These are phyloP conservation scores for Glomus cerebriforme DNA, from an alignment of 192 early-diverging fungal genomes.

Conservation along the genomic window DNA sequence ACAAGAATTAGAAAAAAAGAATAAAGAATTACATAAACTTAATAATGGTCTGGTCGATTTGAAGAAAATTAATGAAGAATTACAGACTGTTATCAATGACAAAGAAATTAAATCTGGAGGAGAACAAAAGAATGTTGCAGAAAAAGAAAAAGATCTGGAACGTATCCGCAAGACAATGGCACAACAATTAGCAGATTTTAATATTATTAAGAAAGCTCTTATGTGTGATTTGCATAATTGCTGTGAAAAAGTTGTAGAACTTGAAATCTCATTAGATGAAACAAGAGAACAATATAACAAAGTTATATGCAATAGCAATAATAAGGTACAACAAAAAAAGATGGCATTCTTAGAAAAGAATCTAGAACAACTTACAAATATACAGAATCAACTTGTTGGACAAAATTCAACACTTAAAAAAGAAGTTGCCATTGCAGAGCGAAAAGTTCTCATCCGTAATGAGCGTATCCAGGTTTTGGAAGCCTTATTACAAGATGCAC, in stretches of 20 bases:
- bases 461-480: slow-evolving; percentile 95
- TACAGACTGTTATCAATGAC: slow-evolving; percentile 39
- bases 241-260: slow-evolving; percentile 96
- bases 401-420: slow-evolving; percentile 97
- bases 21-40: slow-evolving; percentile 64
- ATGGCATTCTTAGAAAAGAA: slow-evolving; percentile 98
- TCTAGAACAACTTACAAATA: slow-evolving; percentile 91
- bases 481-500: slow-evolving; percentile 75
- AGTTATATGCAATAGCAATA: slow-evolving; percentile 80
- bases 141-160: slow-evolving; percentile 77
- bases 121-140: slow-evolving; percentile 49
- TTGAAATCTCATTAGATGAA: slow-evolving; percentile 96
- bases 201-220: slow-evolving; percentile 95
- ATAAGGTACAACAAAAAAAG: slow-evolving; percentile 88
- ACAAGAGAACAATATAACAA: slow-evolving; percentile 90
- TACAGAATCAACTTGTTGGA: slow-evolving; percentile 94
- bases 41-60: slow-evolving; percentile 60
- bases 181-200: slow-evolving; percentile 87
- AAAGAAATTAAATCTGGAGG: slow-evolving; percentile 9
- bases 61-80: slow-evolving; percentile 61
- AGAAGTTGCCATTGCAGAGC: slow-evolving; percentile 83
- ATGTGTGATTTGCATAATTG: slow-evolving; percentile 97
- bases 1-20: slow-evolving; percentile 66
- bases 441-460: slow-evolving; percentile 88
- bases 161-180: slow-evolving; percentile 77